These are phyloP conservation scores for Endogone sp. DNA, from an alignment of 192 early-diverging fungal species.

Conservation along the genomic window DNA sequence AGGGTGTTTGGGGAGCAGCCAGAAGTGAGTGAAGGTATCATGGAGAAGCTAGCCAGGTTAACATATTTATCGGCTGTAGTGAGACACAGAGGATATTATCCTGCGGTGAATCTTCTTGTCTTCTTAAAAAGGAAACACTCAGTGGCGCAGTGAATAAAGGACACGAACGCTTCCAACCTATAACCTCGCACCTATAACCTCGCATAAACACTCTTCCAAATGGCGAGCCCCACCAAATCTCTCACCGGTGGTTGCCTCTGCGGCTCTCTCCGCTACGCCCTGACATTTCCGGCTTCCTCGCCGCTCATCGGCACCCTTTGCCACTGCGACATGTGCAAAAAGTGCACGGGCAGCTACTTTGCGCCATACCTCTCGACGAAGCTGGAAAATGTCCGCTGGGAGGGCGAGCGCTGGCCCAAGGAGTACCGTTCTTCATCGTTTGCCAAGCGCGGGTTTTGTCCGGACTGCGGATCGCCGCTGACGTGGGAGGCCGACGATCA, in stretches of 20 bases:
- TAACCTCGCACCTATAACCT: too few species aligned
- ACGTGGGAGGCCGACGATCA: neutral
- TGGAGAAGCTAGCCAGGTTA: slow-evolving; percentile 23
- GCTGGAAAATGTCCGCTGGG: neutral
- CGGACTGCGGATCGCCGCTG: neutral
- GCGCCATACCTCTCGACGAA: neutral
- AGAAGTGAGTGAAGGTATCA: slow-evolving; percentile 2
- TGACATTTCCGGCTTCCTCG: neutral
- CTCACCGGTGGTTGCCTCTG: neutral
- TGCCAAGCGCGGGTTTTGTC: neutral
- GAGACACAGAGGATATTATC: slow-evolving; percentile 34
- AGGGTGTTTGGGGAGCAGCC: slow-evolving; percentile 18
- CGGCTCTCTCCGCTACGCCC: neutral
- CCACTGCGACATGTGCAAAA: neutral
- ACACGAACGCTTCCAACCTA: too few species aligned
- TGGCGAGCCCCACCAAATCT: neutral
- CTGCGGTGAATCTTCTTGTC: slow-evolving; percentile 29
- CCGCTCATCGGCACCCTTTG: neutral
- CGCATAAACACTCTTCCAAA: too few species aligned
- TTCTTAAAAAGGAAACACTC: too few species aligned
- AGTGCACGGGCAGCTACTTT: neutral
- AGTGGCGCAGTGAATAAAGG: too few species aligned
- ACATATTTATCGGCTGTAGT: slow-evolving; percentile 25
- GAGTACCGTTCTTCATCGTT: neutral
- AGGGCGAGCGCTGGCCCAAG: neutral